Percentiles rank a stretch among this genome's conserved stretches.
Evolutionary conservation across 306 rosid genomes (phyloP).

Genomic region (Begonia masoniana): DNA sequence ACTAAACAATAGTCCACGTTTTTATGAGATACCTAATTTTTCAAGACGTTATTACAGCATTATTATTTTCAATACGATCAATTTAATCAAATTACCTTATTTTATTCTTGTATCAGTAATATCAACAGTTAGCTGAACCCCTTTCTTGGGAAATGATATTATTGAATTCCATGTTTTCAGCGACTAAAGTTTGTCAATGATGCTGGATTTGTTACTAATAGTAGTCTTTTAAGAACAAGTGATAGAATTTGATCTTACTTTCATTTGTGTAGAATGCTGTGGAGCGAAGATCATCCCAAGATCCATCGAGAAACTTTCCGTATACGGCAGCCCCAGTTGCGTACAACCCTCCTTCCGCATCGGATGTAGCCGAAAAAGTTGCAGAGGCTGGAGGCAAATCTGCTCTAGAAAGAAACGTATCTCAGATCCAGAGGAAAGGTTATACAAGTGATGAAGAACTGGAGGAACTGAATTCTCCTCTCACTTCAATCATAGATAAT

Average conservation of each 20-base stretch:
- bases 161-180: too few relatives aligned
- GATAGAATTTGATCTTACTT: conserved; percentile 1
- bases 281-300: conserved; percentile 47
- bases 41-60: too few relatives aligned
- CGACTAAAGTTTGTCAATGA: too few relatives aligned
- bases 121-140: too few relatives aligned
- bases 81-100: too few relatives aligned
- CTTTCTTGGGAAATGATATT: too few relatives aligned
- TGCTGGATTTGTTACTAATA: too few relatives aligned
- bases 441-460: conserved; percentile 91
- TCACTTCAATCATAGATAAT: conserved; percentile 53
- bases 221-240: too few relatives aligned
- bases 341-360: conserved; percentile 49
- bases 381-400: conserved; percentile 58
- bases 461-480: conserved; percentile 78
- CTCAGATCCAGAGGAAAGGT: conserved; percentile 60
- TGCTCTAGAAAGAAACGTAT: conserved; percentile 47
- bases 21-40: too few relatives aligned
- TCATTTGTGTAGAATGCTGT: conserved; percentile 28
- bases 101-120: too few relatives aligned
- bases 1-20: too few relatives aligned
- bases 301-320: conserved; percentile 46
- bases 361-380: conserved; percentile 63
- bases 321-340: conserved; percentile 54
- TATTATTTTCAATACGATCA: too few relatives aligned